Conservation (phyloP, 1,139 yeast species). For the Suhomyces bribrorum region DNA sequence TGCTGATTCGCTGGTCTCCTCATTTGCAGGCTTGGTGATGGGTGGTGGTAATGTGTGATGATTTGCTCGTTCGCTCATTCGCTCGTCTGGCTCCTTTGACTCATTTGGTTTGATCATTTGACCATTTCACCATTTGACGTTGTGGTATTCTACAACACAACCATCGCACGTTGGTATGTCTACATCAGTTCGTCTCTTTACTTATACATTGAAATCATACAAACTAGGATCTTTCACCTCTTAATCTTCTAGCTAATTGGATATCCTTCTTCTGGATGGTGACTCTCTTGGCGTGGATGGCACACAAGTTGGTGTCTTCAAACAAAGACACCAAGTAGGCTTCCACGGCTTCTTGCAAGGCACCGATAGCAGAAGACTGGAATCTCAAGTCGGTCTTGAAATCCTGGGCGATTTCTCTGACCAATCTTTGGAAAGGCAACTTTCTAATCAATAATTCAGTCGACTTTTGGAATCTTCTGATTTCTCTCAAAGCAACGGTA, state of each 20-base stretch:
- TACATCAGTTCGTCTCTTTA: background rate
- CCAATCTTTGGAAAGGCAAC: constrained; percentile 53
- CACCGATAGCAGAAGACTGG: constrained; percentile 54
- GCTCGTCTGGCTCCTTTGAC: too few relatives aligned
- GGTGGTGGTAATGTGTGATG: too few relatives aligned
- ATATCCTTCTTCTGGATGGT: constrained; percentile 56
- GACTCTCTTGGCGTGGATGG: constrained; percentile 56
- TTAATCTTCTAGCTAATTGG: constrained; percentile 56
- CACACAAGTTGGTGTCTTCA: constrained; percentile 56
- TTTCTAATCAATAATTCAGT: constrained; percentile 54
- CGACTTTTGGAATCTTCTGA: constrained; percentile 55
- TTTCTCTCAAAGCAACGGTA: constrained; percentile 57
- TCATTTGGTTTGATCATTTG: too few relatives aligned
- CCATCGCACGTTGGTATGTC: too few relatives aligned
- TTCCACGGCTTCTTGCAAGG: constrained; percentile 55
- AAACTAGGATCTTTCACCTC: constrained; percentile 50
- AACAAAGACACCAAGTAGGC: constrained; percentile 54
- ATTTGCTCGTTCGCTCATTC: too few relatives aligned
- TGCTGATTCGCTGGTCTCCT: too few relatives aligned
- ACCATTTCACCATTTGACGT: too few relatives aligned
- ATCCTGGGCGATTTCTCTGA: constrained; percentile 52
- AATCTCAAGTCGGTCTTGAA: constrained; percentile 54
- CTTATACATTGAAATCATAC: constrained; percentile 4
- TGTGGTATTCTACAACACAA: background rate
- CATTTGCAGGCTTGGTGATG: too few relatives aligned